A percentile compares a stretch with the other conserved stretches of the same genome.
Conservation (phyloP, 2,329 filamentous ascomycete genomes). For the Apiospora hydei region DNA sequence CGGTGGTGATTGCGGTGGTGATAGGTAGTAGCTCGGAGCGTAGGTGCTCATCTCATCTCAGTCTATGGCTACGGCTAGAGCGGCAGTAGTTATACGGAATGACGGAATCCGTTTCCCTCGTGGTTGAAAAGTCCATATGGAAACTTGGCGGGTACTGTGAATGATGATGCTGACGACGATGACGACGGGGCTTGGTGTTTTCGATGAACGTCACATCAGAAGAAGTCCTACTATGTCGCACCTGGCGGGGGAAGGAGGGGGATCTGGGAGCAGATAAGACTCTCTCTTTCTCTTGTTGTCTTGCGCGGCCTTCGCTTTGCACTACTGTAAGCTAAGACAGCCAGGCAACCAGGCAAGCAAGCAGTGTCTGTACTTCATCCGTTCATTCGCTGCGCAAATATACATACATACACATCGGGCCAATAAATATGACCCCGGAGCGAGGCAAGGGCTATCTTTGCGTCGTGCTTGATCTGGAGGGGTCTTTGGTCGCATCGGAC, state of each 20-base stretch:
- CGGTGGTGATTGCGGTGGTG: slow-evolving; percentile 20
- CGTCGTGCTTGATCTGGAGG: not conserved
- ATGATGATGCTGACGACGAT: not conserved
- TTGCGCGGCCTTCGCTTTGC: not conserved
- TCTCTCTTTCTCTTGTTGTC: not conserved
- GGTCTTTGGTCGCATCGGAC: not conserved
- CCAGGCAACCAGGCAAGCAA: not conserved
- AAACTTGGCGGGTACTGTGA: not conserved
- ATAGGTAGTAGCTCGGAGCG: slow-evolving; percentile 13
- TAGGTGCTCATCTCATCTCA: slow-evolving; percentile 17
- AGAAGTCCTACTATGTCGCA: slow-evolving; percentile 6
- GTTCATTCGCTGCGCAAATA: not conserved
- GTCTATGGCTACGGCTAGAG: slow-evolving; percentile 1
- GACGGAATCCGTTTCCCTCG: not conserved
- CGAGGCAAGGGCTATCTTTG: not conserved
- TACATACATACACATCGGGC: not conserved
- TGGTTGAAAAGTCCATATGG: not conserved
- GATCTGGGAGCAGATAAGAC: not conserved
- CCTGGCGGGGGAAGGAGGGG: not conserved
- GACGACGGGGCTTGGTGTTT: not conserved
- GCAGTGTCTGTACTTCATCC: not conserved
- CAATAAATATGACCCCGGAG: slow-evolving; percentile 13
- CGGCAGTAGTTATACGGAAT: not conserved
- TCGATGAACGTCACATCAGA: not conserved
- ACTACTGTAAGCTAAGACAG: slow-evolving; percentile 7